Conservation (phyloP, 2,329 filamentous ascomycete genomes). For the Tolypocladium album region DNA sequence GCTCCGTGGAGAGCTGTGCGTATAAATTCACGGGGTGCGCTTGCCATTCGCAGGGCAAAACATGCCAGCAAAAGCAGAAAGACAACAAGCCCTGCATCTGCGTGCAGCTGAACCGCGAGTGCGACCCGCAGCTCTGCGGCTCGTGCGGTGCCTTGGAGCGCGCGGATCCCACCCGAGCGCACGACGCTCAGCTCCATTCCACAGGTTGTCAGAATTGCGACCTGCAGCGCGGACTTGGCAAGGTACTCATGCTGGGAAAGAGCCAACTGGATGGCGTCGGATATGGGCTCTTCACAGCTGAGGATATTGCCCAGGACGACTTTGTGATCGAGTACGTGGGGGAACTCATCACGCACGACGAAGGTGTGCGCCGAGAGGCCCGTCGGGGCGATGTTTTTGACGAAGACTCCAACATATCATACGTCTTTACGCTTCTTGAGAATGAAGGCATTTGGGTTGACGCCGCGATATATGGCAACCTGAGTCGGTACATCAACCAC, state of each 20-base stretch:
- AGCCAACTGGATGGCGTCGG: conserved; percentile 59
- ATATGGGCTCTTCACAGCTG: conserved; percentile 64
- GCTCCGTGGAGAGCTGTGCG: conserved; percentile 46
- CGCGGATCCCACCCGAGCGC: conserved; percentile 56
- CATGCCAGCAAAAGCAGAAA: conserved; percentile 44
- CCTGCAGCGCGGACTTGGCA: conserved; percentile 57
- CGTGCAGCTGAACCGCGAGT: conserved; percentile 63
- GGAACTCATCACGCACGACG: conserved; percentile 60
- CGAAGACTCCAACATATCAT: conserved; percentile 51
- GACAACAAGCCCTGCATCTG: conserved; percentile 57
- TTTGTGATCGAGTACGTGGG: conserved; percentile 76
- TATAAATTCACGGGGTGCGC: conserved; percentile 57
- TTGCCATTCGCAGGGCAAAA: conserved; percentile 50
- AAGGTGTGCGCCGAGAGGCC: conserved; percentile 58
- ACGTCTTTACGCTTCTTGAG: conserved; percentile 49
- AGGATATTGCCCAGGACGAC: conserved; percentile 55
- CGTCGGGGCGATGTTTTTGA: conserved; percentile 50
- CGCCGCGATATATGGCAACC: conserved; percentile 66
- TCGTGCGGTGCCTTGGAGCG: conserved; percentile 59
- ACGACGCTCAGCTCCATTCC: conserved; percentile 43
- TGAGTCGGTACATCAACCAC: conserved; percentile 78
- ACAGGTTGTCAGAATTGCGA: conserved; percentile 61
- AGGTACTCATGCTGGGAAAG: conserved; percentile 56
- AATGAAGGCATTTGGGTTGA: conserved; percentile 59
- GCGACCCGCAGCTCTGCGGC: conserved; percentile 65